Base-by-base conservation (phyloP, 257 asterid genomes). In the Lycium ferocissimum region DNA sequence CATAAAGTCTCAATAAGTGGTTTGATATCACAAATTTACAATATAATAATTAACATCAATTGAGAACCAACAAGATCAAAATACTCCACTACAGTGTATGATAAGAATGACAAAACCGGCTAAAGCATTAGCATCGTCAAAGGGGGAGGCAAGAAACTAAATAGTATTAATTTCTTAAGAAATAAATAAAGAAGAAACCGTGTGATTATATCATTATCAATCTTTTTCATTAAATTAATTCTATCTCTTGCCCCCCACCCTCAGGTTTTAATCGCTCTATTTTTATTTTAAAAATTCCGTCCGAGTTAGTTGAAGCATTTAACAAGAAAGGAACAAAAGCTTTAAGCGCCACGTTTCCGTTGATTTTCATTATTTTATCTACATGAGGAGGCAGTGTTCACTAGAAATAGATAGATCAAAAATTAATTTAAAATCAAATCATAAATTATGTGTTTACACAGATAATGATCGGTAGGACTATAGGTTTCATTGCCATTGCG, bases 91-190 rank as follows among this genome's bases (percentile, higher is more conserved):
- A 49, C 37, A 49, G 12, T 22, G 0, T 75, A 9, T 8, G 40
- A 49, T 8, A 53, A 72, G 58, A 51, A 7, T 53, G 63, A 2
- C n/a, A 51, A 76, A 76, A 76, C 82, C 82, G 65, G 18, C 82
- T 63, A 51, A 76, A 75, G 7, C 65, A 51, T 51, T 51, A 62
- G 15, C 38, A 9, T 62, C 14, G 45, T 76, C 22, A 75, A 53
- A 2, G 63, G 7, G n/a, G 12, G 47, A 26, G 43, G 57, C 37
- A 76, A 7, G 47, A 26, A 14, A 76, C 37, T 3, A 11, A 47
- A 22, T 26, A 26, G 12, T 67, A 49, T 26, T 65, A 82, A 45
- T 62, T 63, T 69, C 17, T 10, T 38, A 3, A 65, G 8, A 49
- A 65, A 43, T 33, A 22, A 15, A 17, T 22, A 9, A 59, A 18